Evolutionary conservation across 1,284 basidiomycete genomes (phyloP).

Genomic region (Heterobasidion irregulare): DNA sequence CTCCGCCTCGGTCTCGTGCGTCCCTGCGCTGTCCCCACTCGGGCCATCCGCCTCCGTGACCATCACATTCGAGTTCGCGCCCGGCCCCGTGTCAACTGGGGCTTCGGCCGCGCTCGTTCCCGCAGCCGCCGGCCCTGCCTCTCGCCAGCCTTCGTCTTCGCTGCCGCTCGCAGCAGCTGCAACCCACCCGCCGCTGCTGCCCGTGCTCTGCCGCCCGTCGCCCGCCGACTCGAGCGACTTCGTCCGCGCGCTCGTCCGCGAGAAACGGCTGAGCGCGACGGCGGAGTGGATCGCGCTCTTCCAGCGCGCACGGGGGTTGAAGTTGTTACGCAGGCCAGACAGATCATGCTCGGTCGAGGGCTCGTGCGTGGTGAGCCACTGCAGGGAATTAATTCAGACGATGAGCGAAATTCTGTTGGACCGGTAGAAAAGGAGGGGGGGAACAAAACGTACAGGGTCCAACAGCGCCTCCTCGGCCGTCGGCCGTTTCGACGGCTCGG

Average conservation of each 20-base stretch:
- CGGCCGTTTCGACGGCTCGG: slow-evolving; percentile 66
- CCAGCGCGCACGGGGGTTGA: slow-evolving; percentile 66
- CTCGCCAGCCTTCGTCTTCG: slow-evolving; percentile 6
- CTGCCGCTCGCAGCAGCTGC: neutral
- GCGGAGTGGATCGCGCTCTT: slow-evolving; percentile 56
- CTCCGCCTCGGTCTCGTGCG: neutral
- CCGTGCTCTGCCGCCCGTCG: neutral
- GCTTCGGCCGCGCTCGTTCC: neutral
- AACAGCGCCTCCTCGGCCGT: slow-evolving; percentile 67
- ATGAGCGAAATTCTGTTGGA: neutral
- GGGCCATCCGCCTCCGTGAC: slow-evolving; percentile 15
- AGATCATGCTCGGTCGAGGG: slow-evolving; percentile 68
- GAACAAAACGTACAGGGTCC: slow-evolving; percentile 29
- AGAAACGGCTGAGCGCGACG: slow-evolving; percentile 45
- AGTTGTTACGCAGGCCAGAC: slow-evolving; percentile 69
- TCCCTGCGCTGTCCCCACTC: slow-evolving; percentile 18
- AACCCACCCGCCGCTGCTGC: slow-evolving; percentile 1
- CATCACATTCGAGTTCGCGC: slow-evolving; percentile 5
- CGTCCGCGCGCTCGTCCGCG: slow-evolving; percentile 27
- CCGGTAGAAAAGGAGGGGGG: neutral
- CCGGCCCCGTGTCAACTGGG: neutral
- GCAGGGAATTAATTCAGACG: neutral
- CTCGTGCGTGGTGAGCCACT: slow-evolving; percentile 61
- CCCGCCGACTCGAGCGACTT: slow-evolving; percentile 17
- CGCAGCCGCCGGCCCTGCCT: slow-evolving; percentile 9